These are phyloP conservation scores for Grosmannia penicillata DNA, from an alignment of 2,329 filamentous ascomycete species.

Conservation along the genomic window DNA sequence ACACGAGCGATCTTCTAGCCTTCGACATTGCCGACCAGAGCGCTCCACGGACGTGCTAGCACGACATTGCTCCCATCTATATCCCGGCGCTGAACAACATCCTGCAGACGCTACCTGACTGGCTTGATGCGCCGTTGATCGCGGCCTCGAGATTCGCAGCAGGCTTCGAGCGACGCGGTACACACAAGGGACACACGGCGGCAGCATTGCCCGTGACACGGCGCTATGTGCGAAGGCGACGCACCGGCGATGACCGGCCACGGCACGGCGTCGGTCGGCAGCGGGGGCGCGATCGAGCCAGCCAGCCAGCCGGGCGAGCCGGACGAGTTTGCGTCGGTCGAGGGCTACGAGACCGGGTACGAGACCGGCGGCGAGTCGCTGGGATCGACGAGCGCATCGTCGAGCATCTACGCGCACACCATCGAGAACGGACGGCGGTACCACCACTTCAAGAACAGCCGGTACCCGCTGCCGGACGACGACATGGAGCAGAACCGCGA, in stretches of 20 bases:
- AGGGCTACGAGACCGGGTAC: constrained; percentile 12
- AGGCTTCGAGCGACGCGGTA: no score
- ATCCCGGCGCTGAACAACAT: no score
- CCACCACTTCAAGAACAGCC: constrained; percentile 15
- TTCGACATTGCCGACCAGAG: no score
- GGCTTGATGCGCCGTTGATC: no score
- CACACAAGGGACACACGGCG: no score
- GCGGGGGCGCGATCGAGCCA: constrained; percentile 6
- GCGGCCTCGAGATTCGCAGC: no score
- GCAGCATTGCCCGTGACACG: no score
- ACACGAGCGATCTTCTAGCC: no score
- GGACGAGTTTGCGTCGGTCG: constrained; percentile 11
- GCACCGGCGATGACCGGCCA: no score
- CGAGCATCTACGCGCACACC: constrained; percentile 14
- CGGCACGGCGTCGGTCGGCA: background rate
- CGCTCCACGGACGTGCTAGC: no score
- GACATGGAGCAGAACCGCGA: constrained; percentile 28
- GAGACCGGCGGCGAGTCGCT: constrained; percentile 7
- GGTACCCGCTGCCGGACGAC: constrained; percentile 23
- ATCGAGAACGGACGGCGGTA: constrained; percentile 21
- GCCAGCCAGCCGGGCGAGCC: constrained; percentile 8
- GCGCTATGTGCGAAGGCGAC: background rate
- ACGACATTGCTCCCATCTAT: no score
- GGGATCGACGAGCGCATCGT: constrained; percentile 12
- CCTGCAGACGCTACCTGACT: no score